phyloP scores from a whole-genome alignment of 345 rosid genomes.

The Geranium brycei region DNA sequence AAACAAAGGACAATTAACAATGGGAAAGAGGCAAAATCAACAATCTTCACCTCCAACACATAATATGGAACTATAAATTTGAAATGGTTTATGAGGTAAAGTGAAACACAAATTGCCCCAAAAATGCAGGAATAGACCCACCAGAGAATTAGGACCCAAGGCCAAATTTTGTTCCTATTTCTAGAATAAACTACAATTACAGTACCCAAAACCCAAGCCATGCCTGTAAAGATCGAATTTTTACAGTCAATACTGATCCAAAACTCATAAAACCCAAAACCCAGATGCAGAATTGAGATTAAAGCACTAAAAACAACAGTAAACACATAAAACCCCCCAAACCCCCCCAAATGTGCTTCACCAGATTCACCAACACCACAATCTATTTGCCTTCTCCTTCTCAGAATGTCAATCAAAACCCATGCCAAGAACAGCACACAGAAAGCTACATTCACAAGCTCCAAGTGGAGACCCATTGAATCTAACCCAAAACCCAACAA shows the following conservation, averaged over 20 bases:
- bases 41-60: constrained; percentile 18
- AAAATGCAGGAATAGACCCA: constrained; percentile 27
- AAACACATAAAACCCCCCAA: background rate
- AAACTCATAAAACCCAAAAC: constrained; percentile 22
- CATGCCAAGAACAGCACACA: background rate
- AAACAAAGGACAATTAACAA: constrained; percentile 24
- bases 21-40: constrained; percentile 34
- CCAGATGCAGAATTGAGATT: constrained; percentile 16
- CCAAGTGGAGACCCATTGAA: background rate
- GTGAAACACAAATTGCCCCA: constrained; percentile 16
- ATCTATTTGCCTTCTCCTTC: background rate
- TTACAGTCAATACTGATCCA: constrained; percentile 10
- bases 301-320: constrained; percentile 15
- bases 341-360: constrained; percentile 1
- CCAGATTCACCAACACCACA: background rate
- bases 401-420: background rate
- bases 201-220: constrained; percentile 34
- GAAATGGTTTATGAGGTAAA: constrained; percentile 14
- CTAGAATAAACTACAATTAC: constrained; percentile 15
- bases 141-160: constrained; percentile 32
- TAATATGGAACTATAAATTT: constrained; percentile 12
- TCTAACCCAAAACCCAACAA: background rate
- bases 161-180: constrained; percentile 22
- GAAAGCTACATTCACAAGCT: background rate
- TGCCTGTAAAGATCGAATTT: constrained; percentile 9